phyloP scores from a whole-genome alignment of 176 grass and related monocot genomes.

The Triticum monococcum region DNA sequence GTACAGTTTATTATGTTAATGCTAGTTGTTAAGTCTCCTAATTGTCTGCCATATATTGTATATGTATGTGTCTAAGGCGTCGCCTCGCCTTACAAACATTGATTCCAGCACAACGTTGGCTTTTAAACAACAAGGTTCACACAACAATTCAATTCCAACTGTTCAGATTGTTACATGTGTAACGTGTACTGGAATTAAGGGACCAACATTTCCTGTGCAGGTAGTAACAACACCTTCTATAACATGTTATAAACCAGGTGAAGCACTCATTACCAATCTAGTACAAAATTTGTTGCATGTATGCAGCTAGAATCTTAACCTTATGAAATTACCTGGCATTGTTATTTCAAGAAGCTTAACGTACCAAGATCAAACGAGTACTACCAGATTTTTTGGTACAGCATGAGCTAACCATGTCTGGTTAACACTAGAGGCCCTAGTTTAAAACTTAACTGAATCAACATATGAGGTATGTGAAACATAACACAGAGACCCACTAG shows the following conservation, averaged over 20 bases:
- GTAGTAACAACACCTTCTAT: not conserved
- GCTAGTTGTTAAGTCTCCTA: not conserved
- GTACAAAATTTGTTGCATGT: not conserved
- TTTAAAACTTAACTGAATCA: constrained; percentile 15
- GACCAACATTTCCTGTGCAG: not conserved
- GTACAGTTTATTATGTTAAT: not conserved
- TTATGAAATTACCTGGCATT: not conserved
- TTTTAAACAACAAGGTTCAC: not conserved
- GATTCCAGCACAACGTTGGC: not conserved
- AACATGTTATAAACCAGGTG: not conserved
- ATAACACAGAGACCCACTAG: not conserved
- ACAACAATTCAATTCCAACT: not conserved
- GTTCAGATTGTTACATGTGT: not conserved
- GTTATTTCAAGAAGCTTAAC: not conserved
- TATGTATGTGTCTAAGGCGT: not conserved
- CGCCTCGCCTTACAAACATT: no score
- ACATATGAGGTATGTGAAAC: not conserved
- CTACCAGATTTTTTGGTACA: not conserved
- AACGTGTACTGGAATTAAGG: not conserved
- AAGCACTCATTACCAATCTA: not conserved
- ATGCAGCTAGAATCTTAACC: not conserved
- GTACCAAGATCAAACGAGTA: not conserved
- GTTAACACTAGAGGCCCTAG: not conserved
- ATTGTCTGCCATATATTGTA: not conserved
- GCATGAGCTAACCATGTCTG: not conserved